Percentiles rank a stretch among this genome's conserved stretches.
Evolutionary conservation across 2,329 filamentous ascomycete genomes (phyloP).

Genomic region (Colletotrichum zoysiae): DNA sequence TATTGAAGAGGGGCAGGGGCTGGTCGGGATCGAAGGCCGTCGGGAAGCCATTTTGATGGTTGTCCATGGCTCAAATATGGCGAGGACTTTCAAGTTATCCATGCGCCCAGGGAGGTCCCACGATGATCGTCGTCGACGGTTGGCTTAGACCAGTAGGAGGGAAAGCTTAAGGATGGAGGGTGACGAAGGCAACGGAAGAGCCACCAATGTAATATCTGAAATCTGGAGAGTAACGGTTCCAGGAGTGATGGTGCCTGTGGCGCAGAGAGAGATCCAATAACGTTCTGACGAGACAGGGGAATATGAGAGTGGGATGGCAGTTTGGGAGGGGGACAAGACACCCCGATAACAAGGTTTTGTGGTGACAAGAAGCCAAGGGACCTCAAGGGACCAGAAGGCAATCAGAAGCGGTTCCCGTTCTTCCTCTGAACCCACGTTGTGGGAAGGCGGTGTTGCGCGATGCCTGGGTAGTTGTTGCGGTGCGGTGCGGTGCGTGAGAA

Average conservation of each 20-base stretch:
- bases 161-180: neutral
- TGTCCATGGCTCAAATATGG: conserved; percentile 43
- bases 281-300: neutral
- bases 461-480: conserved; percentile 6
- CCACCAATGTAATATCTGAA: conserved; percentile 32
- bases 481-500: conserved; percentile 35
- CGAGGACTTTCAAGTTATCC: conserved; percentile 5
- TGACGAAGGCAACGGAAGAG: conserved; percentile 15
- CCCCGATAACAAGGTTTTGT: conserved; percentile 28
- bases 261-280: conserved; percentile 25
- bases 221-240: conserved; percentile 17
- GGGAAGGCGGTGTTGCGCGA: conserved; percentile 39
- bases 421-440: conserved; percentile 15
- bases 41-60: conserved; percentile 34
- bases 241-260: neutral
- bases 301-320: conserved; percentile 14
- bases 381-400: conserved; percentile 18
- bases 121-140: conserved; percentile 12
- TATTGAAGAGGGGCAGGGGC: conserved; percentile 35
- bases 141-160: neutral
- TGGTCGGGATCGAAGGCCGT: conserved; percentile 6
- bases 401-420: conserved; percentile 3
- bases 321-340: conserved; percentile 19
- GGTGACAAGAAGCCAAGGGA: neutral
- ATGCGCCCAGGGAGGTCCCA: conserved; percentile 10